Percentiles rank a stretch among this genome's conserved stretches.
Conservation (phyloP, 148 eudicot genomes). For the Vaccinium myrtillus region DNA sequence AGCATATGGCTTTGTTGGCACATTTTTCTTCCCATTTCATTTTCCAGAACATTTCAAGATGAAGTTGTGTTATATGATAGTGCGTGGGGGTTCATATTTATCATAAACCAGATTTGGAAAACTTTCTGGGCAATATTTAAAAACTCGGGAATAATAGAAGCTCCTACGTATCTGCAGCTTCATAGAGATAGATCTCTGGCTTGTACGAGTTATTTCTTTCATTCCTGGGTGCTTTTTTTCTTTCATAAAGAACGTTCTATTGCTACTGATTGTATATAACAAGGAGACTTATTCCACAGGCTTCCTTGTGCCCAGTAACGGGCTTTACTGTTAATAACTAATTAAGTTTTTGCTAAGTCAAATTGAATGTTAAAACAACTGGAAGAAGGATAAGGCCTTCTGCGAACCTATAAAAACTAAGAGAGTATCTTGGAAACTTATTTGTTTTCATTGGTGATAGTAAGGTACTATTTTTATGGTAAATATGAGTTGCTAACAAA, state of each 20-base stretch:
- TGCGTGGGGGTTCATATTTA: background rate
- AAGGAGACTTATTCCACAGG: background rate
- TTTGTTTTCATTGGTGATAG: background rate
- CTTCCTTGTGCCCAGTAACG: background rate
- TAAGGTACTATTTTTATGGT: background rate
- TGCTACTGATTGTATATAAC: background rate
- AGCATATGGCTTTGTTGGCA: background rate
- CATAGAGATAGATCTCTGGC: background rate
- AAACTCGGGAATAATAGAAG: background rate
- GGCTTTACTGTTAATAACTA: background rate
- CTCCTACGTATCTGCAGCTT: background rate
- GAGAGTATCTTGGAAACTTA: background rate
- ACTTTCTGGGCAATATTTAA: background rate
- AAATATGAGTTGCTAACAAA: background rate
- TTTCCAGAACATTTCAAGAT: background rate
- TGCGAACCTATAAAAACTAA: background rate
- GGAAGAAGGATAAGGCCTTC: background rate
- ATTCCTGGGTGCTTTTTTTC: background rate
- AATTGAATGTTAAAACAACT: background rate
- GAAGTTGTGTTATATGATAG: background rate
- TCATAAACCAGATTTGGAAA: background rate
- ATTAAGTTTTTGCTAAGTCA: background rate
- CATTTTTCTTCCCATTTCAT: background rate
- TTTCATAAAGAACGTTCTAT: background rate
- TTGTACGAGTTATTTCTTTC: background rate